These are phyloP conservation scores for Pleurotus pulmonarius DNA, from an alignment of 768 basidiomycete genomes.

Conservation along the genomic window DNA sequence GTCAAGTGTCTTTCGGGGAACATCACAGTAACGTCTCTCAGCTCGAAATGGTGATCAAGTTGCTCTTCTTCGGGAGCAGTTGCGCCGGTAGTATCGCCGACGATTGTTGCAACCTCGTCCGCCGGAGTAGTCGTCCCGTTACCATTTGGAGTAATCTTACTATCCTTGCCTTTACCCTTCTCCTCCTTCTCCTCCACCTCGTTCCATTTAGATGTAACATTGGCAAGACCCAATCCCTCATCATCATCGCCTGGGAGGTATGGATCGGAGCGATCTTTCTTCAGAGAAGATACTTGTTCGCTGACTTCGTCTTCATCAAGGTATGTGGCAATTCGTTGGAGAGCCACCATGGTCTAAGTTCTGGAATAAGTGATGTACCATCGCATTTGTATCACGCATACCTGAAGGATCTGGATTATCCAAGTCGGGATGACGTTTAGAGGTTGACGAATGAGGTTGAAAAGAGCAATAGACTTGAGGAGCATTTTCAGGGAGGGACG, in stretches of 20 bases:
- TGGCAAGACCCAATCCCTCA: constrained; percentile 50
- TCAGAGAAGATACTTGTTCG: constrained; percentile 63
- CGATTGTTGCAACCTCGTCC: not conserved
- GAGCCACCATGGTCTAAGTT: constrained; percentile 52
- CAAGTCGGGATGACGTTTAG: constrained; percentile 78
- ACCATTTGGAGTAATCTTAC: constrained; percentile 13
- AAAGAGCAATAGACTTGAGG: constrained; percentile 68
- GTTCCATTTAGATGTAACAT: constrained; percentile 63
- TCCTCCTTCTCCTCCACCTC: constrained; percentile 32
- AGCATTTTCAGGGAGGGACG: not conserved
- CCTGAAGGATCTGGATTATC: constrained; percentile 74
- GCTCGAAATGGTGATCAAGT: constrained; percentile 57
- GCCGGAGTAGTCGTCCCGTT: constrained; percentile 11
- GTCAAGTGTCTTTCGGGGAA: constrained; percentile 75
- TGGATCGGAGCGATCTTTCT: constrained; percentile 29
- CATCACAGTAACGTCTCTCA: constrained; percentile 58
- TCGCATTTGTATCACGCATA: constrained; percentile 11
- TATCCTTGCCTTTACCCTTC: constrained; percentile 15
- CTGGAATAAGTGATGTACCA: not conserved
- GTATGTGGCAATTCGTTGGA: constrained; percentile 66
- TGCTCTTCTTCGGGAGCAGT: constrained; percentile 12
- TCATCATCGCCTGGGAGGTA: constrained; percentile 26
- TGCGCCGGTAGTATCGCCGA: not conserved
- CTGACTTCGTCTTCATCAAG: constrained; percentile 69
- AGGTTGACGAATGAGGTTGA: constrained; percentile 74